Conservation (phyloP, 331 rosid genomes). For the Erythrophleum ivorense region DNA sequence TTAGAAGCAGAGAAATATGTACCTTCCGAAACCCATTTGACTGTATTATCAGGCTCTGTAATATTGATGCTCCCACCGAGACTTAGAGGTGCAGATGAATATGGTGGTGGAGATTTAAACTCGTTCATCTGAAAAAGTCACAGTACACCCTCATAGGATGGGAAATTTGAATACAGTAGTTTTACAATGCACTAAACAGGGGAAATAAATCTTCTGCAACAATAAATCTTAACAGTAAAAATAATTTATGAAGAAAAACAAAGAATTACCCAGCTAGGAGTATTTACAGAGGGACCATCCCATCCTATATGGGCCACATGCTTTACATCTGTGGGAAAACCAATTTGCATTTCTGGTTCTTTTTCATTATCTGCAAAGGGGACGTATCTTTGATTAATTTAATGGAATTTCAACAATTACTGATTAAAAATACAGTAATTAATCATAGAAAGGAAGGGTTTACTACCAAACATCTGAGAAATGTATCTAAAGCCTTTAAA, state of each 20-base stretch:
- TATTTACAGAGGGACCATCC: constrained; percentile 89
- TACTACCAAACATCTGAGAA: constrained; percentile 86
- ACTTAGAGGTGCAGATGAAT: constrained; percentile 52
- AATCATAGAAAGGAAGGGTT: background rate
- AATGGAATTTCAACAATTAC: background rate
- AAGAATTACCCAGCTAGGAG: constrained; percentile 84
- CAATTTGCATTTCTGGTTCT: constrained; percentile 82
- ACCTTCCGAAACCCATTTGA: constrained; percentile 60
- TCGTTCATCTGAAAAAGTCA: constrained; percentile 71
- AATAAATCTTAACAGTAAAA: background rate
- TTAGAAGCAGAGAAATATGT: background rate
- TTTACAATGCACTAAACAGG: background rate
- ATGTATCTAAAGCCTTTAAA: constrained; percentile 80
- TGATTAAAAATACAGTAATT: background rate
- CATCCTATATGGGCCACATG: constrained; percentile 97
- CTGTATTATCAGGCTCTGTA: constrained; percentile 29
- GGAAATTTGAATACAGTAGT: constrained; percentile 10
- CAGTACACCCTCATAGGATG: constrained; percentile 8
- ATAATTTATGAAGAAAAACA: background rate
- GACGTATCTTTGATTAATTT: background rate
- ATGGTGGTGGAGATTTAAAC: constrained; percentile 52
- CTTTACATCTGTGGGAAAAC: constrained; percentile 93
- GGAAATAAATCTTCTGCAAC: background rate
- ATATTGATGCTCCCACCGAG: constrained; percentile 33
- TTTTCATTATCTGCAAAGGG: constrained; percentile 62